phyloP scores from a whole-genome alignment of 129 eudicot species.

The Artemisia tridentata region DNA sequence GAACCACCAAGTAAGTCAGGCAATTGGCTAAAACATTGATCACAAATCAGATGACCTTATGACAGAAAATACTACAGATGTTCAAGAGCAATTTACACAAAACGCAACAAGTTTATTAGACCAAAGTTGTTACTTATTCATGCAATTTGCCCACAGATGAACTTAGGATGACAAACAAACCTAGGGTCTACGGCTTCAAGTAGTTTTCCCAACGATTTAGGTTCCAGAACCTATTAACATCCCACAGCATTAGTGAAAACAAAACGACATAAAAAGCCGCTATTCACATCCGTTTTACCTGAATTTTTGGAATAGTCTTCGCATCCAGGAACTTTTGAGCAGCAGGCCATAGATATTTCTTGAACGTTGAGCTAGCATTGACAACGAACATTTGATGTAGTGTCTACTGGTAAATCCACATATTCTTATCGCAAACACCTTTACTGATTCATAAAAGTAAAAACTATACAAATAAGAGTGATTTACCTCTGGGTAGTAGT shows the following conservation, averaged over 20 bases:
- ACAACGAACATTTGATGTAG: conserved; percentile 75
- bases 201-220: conserved; percentile 61
- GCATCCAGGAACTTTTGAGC: conserved; percentile 77
- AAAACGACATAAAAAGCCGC: background rate
- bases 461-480: background rate
- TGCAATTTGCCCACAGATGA: background rate
- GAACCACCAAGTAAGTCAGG: conserved; percentile 89
- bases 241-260: conserved; percentile 9
- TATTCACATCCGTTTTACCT: conserved; percentile 31
- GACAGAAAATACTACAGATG: background rate
- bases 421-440: conserved; percentile 10
- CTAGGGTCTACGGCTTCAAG: conserved; percentile 69
- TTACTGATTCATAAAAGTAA: background rate
- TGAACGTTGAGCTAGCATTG: conserved; percentile 79
- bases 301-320: conserved; percentile 68
- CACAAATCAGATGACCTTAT: conserved; percentile 21
- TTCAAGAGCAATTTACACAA: too few relatives aligned
- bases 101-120: too few relatives aligned
- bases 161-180: conserved; percentile 30
- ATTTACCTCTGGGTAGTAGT: conserved; percentile 82
- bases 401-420: conserved; percentile 50
- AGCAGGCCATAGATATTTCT: conserved; percentile 86
- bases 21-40: conserved; percentile 54
- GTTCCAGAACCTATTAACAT: conserved; percentile 59
- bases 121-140: too few relatives aligned